Conservation (phyloP, 805 yeast species). For the Komagataella pastoris region DNA sequence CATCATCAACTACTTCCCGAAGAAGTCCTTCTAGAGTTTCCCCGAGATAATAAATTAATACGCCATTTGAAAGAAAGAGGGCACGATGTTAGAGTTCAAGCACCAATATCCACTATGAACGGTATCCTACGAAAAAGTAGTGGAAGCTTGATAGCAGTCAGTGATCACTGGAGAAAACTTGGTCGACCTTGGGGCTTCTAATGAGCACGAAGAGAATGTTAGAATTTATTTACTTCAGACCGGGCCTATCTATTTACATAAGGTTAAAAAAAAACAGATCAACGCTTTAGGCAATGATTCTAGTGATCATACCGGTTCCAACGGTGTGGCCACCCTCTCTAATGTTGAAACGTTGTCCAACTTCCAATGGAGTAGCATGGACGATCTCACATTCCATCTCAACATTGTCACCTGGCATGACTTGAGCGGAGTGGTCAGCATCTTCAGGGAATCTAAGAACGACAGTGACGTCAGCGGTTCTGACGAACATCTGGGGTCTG, state of each 20-base stretch:
- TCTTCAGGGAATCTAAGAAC: conserved; percentile 78
- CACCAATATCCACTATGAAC: conserved; percentile 44
- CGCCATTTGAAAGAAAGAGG: conserved; percentile 28
- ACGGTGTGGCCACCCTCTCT: conserved; percentile 99
- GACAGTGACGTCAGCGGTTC: conserved; percentile 94
- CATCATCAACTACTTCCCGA: conserved; percentile 89
- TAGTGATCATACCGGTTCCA: conserved; percentile 96
- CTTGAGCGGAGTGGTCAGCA: conserved; percentile 79
- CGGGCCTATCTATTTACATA: neutral
- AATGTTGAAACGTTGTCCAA: conserved; percentile 96
- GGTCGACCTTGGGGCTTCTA: conserved; percentile 62
- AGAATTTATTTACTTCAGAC: neutral
- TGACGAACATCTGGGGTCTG: conserved; percentile 95
- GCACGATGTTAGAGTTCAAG: conserved; percentile 27
- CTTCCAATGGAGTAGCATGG: conserved; percentile 88
- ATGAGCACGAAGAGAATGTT: neutral
- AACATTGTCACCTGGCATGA: conserved; percentile 96
- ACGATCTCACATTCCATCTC: conserved; percentile 89
- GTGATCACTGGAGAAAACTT: conserved; percentile 83
- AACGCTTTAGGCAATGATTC: conserved; percentile 34
- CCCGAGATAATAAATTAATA: conserved; percentile 26
- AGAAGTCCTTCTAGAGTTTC: conserved; percentile 43
- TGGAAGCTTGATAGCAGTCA: conserved; percentile 52
- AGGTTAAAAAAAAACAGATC: neutral
- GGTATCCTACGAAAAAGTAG: conserved; percentile 27